These are phyloP conservation scores for Didymellaceae sp. DNA, from an alignment of 2,329 filamentous ascomycete species.

Conservation along the genomic window DNA sequence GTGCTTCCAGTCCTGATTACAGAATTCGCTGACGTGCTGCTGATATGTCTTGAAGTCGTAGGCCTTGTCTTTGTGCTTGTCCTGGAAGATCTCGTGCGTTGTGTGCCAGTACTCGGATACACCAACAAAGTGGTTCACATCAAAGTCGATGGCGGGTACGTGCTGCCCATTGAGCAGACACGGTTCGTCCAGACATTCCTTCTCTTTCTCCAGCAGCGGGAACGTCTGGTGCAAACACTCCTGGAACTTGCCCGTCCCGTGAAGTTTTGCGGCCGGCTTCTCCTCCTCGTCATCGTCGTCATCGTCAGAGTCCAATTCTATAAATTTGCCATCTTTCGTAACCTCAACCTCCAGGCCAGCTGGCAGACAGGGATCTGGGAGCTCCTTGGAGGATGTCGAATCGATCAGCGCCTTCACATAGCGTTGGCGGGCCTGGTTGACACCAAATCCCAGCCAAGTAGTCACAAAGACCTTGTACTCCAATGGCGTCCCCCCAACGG, in stretches of 20 bases:
- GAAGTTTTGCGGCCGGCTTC: slow-evolving; percentile 58
- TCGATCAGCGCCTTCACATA: slow-evolving; percentile 81
- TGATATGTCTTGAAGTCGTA: slow-evolving; percentile 95
- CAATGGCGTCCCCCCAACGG: slow-evolving; percentile 74
- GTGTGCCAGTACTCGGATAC: slow-evolving; percentile 99
- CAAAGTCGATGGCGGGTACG: slow-evolving; percentile 93
- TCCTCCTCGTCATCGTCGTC: slow-evolving; percentile 41
- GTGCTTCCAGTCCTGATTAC: slow-evolving; percentile 78
- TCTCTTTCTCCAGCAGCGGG: slow-evolving; percentile 88
- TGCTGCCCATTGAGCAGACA: slow-evolving; percentile 92
- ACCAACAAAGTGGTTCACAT: slow-evolving; percentile 96
- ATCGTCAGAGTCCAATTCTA: slow-evolving; percentile 55
- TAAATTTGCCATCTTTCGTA: slow-evolving; percentile 70
- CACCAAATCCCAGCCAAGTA: slow-evolving; percentile 97
- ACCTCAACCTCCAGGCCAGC: slow-evolving; percentile 76
- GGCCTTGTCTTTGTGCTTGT: slow-evolving; percentile 74
- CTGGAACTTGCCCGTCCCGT: slow-evolving; percentile 87
- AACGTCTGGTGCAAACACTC: slow-evolving; percentile 83
- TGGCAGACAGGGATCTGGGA: slow-evolving; percentile 92
- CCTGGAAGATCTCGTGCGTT: slow-evolving; percentile 89
- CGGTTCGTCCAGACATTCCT: slow-evolving; percentile 79
- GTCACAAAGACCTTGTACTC: slow-evolving; percentile 95
- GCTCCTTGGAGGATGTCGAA: slow-evolving; percentile 67
- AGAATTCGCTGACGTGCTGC: slow-evolving; percentile 82
- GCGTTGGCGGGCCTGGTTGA: slow-evolving; percentile 85